Evolutionary conservation across 306 rosid species (phyloP).

Genomic region (Vigna angularis): DNA sequence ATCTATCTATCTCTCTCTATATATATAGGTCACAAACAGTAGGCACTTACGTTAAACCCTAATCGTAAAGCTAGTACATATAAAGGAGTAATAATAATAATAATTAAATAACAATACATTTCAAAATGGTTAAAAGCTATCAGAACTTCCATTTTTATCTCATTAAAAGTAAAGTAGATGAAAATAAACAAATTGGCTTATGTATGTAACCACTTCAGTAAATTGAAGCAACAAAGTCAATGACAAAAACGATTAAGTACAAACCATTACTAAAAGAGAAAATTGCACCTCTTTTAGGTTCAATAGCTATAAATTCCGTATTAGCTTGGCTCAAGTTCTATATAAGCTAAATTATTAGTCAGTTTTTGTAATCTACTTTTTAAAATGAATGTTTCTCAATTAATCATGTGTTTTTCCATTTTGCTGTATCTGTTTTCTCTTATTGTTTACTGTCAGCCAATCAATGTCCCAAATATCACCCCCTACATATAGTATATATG

Average conservation of each 20-base stretch:
- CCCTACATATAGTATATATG: not conserved
- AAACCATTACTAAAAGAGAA: not conserved
- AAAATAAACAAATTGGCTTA: not conserved
- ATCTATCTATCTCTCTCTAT: too few relatives aligned
- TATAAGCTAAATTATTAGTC: not conserved
- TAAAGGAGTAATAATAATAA: too few relatives aligned
- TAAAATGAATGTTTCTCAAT: not conserved
- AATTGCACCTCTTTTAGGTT: not conserved
- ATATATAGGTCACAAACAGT: too few relatives aligned
- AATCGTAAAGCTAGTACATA: too few relatives aligned
- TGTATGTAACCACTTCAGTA: not conserved
- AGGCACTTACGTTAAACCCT: too few relatives aligned
- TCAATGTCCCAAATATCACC: not conserved
- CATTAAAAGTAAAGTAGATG: conserved; percentile 7
- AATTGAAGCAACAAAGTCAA: not conserved
- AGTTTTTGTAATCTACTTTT: not conserved
- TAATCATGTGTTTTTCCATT: not conserved
- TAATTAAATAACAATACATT: too few relatives aligned
- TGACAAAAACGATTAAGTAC: not conserved
- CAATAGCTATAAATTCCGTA: not conserved
- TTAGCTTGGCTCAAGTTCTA: not conserved
- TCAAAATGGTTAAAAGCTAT: not conserved
- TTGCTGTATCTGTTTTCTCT: not conserved
- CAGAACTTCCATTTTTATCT: not conserved
- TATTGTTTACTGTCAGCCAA: not conserved